Evolutionary conservation across 257 asterid species (phyloP).

Genomic region (Voacanga thouarsii): DNA sequence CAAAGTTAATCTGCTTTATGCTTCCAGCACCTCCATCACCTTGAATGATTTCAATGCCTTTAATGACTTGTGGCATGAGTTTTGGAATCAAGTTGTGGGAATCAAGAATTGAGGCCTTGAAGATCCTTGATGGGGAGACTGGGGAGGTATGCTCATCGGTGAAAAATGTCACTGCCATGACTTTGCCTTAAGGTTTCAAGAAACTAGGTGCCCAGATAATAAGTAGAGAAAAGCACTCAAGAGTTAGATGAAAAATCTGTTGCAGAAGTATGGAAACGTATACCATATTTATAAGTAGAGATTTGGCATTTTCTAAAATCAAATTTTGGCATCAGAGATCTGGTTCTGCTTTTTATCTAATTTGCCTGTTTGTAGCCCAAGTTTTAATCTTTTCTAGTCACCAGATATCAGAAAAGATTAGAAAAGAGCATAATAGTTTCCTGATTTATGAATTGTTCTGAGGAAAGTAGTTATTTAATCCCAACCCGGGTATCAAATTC

Average conservation of each 20-base stretch:
- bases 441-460: background rate
- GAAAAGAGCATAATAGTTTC: background rate
- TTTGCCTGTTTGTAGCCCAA: background rate
- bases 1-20: constrained; percentile 20
- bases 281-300: background rate
- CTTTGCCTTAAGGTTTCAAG: background rate
- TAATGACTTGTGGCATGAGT: constrained; percentile 25
- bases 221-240: background rate
- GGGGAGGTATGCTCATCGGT: constrained; percentile 19
- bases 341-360: background rate
- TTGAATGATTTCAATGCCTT: constrained; percentile 20
- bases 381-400: background rate
- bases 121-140: constrained; percentile 25
- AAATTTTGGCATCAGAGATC: background rate
- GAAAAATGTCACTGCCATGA: constrained; percentile 23
- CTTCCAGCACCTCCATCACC: constrained; percentile 34
- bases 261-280: background rate
- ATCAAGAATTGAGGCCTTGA: constrained; percentile 33
- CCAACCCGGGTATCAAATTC: too few relatives aligned
- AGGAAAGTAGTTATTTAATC: background rate
- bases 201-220: background rate
- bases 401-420: background rate
- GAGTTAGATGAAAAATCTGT: background rate
- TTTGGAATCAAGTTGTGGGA: constrained; percentile 32
- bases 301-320: background rate